Percentiles rank a stretch among this genome's conserved stretches.
Evolutionary conservation across 768 basidiomycete genomes (phyloP).

Genomic region (Mycena polygramma): DNA sequence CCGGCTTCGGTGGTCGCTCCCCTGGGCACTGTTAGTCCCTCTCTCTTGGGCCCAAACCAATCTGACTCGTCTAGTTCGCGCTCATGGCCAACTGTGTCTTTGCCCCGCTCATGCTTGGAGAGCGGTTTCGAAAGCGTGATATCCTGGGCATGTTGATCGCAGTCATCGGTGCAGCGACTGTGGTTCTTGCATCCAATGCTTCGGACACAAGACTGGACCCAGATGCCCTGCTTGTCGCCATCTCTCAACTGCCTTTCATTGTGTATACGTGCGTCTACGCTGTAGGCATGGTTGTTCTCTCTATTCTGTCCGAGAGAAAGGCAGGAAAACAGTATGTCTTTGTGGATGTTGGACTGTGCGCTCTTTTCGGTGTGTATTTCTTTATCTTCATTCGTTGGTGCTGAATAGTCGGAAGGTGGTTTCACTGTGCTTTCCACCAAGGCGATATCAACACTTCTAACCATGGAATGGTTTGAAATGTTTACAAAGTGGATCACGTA

Average conservation of each 20-base stretch:
- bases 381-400: constrained; percentile 5
- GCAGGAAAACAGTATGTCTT: constrained; percentile 79
- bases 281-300: constrained; percentile 67
- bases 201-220: constrained; percentile 80
- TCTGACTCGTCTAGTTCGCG: constrained; percentile 69
- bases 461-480: constrained; percentile 80
- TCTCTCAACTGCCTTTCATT: constrained; percentile 80
- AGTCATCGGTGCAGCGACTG: constrained; percentile 90
- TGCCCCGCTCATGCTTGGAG: constrained; percentile 86
- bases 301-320: constrained; percentile 72
- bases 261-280: constrained; percentile 79
- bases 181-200: constrained; percentile 86
- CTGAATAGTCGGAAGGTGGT: constrained; percentile 67
- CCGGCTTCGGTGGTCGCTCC: constrained; percentile 96
- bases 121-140: constrained; percentile 89
- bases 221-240: constrained; percentile 73
- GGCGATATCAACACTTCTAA: constrained; percentile 88
- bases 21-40: constrained; percentile 84
- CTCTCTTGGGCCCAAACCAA: constrained; percentile 17
- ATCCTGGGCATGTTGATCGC: constrained; percentile 84
- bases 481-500: constrained; percentile 89
- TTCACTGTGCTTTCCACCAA: constrained; percentile 97
- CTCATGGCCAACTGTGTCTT: constrained; percentile 97
- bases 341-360: constrained; percentile 91
- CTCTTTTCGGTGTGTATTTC: constrained; percentile 75